Conservation (phyloP, 2,329 filamentous ascomycete genomes). For the Neoscytalidium dimidiatum region DNA sequence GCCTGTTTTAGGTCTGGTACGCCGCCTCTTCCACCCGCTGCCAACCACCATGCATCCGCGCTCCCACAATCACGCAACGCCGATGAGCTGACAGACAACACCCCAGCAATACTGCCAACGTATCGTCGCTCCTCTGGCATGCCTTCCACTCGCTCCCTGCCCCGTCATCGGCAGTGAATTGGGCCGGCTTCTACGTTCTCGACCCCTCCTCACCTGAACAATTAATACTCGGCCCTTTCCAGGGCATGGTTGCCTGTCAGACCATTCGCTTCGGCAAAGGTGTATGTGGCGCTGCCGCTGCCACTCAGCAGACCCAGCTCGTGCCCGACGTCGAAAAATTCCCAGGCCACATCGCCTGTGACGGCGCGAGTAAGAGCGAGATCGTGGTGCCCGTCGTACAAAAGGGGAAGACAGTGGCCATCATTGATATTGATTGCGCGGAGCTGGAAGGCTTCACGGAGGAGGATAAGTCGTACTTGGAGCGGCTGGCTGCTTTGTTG, state of each 20-base stretch:
- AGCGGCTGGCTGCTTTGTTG: conserved; percentile 54
- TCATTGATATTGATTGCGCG: conserved; percentile 80
- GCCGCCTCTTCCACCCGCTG: background rate
- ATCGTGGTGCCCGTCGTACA: conserved; percentile 74
- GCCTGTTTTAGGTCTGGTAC: conserved; percentile 18
- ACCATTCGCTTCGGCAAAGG: conserved; percentile 72
- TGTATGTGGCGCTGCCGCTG: conserved; percentile 73
- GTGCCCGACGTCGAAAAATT: conserved; percentile 70
- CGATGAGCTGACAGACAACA: background rate
- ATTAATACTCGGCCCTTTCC: conserved; percentile 77
- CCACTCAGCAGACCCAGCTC: conserved; percentile 62
- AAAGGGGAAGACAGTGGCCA: conserved; percentile 62
- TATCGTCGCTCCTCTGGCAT: conserved; percentile 76
- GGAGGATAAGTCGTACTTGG: conserved; percentile 65
- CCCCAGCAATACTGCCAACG: conserved; percentile 72
- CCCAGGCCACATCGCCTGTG: conserved; percentile 80
- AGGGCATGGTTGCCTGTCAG: conserved; percentile 78
- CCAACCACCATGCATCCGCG: background rate
- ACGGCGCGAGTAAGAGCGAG: conserved; percentile 74
- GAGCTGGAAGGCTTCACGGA: conserved; percentile 67
- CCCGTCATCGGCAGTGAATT: conserved; percentile 71
- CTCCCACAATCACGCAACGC: background rate
- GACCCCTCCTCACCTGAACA: conserved; percentile 52
- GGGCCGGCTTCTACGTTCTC: conserved; percentile 78
- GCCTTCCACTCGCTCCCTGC: conserved; percentile 71